Evolutionary conservation across 2,329 filamentous ascomycete species (phyloP).

Genomic region (Dryadomyces quercivorus): DNA sequence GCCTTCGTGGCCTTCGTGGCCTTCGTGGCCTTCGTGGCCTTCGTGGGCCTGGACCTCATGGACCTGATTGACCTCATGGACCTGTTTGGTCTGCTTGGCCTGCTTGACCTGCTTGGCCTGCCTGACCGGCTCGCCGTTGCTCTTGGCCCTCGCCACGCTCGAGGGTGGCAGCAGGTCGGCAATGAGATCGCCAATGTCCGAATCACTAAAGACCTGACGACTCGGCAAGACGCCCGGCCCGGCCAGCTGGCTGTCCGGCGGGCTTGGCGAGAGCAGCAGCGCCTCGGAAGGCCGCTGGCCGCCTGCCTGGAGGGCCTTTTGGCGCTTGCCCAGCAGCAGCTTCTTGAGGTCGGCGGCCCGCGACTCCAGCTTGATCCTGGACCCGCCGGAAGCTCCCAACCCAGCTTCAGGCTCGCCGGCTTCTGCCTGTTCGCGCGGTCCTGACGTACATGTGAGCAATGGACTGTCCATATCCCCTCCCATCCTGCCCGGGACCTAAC

Average conservation of each 20-base stretch:
- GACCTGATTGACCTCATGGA: too few relatives aligned
- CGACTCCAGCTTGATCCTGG: neutral
- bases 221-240: neutral
- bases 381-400: neutral
- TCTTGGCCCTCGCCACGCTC: neutral
- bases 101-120: too few relatives aligned
- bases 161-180: slow-evolving; percentile 1
- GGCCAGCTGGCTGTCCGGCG: too few relatives aligned
- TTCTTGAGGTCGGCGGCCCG: slow-evolving; percentile 4
- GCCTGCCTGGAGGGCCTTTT: neutral
- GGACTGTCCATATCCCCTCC: too few relatives aligned
- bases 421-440: neutral
- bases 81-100: too few relatives aligned
- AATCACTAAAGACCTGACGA: neutral
- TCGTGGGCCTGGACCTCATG: too few relatives aligned
- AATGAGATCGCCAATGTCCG: slow-evolving; percentile 6
- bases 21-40: too few relatives aligned
- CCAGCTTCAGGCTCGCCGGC: neutral
- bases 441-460: neutral
- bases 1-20: too few relatives aligned
- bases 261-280: too few relatives aligned
- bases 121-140: too few relatives aligned
- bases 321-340: neutral
- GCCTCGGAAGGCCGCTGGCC: too few relatives aligned
- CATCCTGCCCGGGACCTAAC: too few relatives aligned